Evolutionary conservation across 73 alveolate species (phyloP), one percentile per base, ranked within the genome.

Genomic region (Urostyla sp.): DNA sequence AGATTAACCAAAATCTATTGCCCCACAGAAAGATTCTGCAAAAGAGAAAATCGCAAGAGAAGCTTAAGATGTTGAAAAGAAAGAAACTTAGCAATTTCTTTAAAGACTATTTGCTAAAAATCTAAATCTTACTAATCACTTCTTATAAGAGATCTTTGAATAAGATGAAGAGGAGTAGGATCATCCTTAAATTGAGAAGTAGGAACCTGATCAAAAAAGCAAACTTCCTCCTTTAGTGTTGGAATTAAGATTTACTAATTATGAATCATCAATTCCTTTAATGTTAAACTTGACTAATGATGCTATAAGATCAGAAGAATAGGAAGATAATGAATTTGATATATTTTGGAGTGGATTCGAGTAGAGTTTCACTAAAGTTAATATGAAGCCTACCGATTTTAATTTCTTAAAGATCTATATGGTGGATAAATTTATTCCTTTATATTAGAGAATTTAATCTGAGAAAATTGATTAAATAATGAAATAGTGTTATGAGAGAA

Each of bases 281-380:
- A n/a, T n/a, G n/a, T n/a, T n/a, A 6, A 37, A 34, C n/a, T 28
- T 63, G n/a, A 1, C 21, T 15, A 40, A 43, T 13, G 79, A 63
- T 40, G 59, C 61, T 7, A 63, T 43, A 23, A 15, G 48, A 6
- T 20, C 23, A 28, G 79, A 63, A n/a, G n/a, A n/a, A n/a, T n/a
- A n/a, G n/a, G n/a, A n/a, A n/a, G n/a, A n/a, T n/a, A n/a, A n/a
- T n/a, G n/a, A n/a, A n/a, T n/a, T n/a, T n/a, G n/a, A n/a, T n/a
- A n/a, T n/a, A 5, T 63, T 63, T 40, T 63, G 79, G 79, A 63
- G 26, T 13, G 8, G 44, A 10, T 63, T 63, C 18, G 79, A 63
- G 20, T 5, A 10, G 2, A 63, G 30, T 40, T 37, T 63, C 24
- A 11, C 45, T 1, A 63, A 63, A 40, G 79, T 63, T 15, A 38